Percentiles rank a stretch among this genome's conserved stretches.
Evolutionary conservation across 2,329 filamentous ascomycete genomes (phyloP).

Genomic region (Penicillium brevicompactum): DNA sequence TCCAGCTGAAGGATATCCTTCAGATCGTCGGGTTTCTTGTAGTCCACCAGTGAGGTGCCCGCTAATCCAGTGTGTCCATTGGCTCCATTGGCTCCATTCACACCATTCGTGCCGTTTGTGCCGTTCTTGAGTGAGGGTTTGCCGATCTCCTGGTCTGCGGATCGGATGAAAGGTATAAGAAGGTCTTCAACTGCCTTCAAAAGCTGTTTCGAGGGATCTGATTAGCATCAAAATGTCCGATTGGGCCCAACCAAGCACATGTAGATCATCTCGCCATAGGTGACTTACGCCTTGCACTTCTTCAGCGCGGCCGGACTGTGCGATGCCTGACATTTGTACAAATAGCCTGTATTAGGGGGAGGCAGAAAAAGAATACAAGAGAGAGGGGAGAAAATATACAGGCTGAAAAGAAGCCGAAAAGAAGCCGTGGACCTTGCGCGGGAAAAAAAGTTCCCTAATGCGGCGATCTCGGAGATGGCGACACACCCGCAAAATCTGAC

Average conservation of each 20-base stretch:
- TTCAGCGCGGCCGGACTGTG: slow-evolving; percentile 36
- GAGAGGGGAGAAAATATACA: not conserved
- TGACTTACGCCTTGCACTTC: slow-evolving; percentile 46
- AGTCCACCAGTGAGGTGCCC: slow-evolving; percentile 65
- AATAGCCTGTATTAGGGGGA: not conserved
- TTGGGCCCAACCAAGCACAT: not conserved
- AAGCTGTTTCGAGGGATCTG: slow-evolving; percentile 28
- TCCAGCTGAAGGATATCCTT: slow-evolving; percentile 55
- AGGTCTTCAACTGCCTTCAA: slow-evolving; percentile 45
- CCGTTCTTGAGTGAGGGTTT: slow-evolving; percentile 14
- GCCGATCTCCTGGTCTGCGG: slow-evolving; percentile 40
- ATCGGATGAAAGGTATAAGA: slow-evolving; percentile 48
- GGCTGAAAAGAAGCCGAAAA: not conserved
- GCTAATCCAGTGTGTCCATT: slow-evolving; percentile 59
- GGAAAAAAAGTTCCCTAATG: slow-evolving; percentile 18
- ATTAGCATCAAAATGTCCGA: not conserved
- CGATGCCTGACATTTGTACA: slow-evolving; percentile 26
- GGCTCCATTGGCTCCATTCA: slow-evolving; percentile 16
- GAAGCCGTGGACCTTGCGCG: not conserved
- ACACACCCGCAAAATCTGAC: slow-evolving; percentile 23
- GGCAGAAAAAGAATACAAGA: not conserved
- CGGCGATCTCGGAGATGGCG: slow-evolving; percentile 24
- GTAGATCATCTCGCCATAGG: slow-evolving; percentile 2
- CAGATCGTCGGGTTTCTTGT: slow-evolving; percentile 60
- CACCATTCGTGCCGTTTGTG: not conserved